Base-by-base conservation (phyloP, 2,329 filamentous ascomycete genomes). In the Neobulgaria alba region DNA sequence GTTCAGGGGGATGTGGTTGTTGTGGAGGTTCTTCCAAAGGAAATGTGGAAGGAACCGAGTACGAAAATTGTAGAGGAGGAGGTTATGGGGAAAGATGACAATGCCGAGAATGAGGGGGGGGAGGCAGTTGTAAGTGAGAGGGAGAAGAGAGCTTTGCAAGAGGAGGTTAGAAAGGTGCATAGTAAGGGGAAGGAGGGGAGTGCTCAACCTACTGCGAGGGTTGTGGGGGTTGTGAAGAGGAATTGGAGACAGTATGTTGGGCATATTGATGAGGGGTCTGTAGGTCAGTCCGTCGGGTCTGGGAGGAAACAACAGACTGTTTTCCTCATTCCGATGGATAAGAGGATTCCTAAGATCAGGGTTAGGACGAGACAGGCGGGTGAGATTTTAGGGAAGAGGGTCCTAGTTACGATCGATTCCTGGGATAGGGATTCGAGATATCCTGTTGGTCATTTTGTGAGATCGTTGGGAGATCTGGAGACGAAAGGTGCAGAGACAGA, bases 171-270 rank as follows among this genome's bases (percentile, higher is more conserved):
- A 66, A 82, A 80, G 58, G 83, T 81, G 1, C 90, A 96, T 54
- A 82, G 79, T 38, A 81, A 82, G 57, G 77, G 69, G 39, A 73
- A 75, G 1, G 88, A 95, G 62, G 82, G 81, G 33, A 77, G 79
- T 36, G 78, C 86, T 2, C 88, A 95, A 55, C 92, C 92, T 5
- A 96, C 92, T 5, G 92, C 90, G 18, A 85, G 77, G 59, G 85
- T 98, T 10, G 87, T 96, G 5, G 92, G 92, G 35, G 73, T 96
- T 17, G 77, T 95, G 59, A 95, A 94, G 66, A 79, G 92, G 38
- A 96, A 96, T 62, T 98, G 92, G 92, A 77, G 92, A 46, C 93
- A 96, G 63, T 96, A 95, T 54, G 92, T 98, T 47, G 92, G 92
- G 2, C 89, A 95, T 58, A 82, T 98, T 42, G 92, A 98, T 59